phyloP scores from a whole-genome alignment of 176 grass and related monocot species.

The Carex kokanica region DNA sequence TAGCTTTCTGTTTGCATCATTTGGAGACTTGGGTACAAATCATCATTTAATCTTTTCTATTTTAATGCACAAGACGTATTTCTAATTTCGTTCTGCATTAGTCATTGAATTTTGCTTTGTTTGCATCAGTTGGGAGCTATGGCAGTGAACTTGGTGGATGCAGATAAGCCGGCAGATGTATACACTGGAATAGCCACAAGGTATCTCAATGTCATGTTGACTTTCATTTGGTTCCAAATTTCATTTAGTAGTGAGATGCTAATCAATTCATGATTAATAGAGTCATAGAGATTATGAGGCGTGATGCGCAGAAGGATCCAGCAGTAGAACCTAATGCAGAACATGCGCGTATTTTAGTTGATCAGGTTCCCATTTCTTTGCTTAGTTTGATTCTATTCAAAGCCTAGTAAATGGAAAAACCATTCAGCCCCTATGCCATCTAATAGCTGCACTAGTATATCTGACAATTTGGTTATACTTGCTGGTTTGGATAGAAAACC shows the following conservation, averaged over 20 bases:
- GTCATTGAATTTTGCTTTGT: slow-evolving; percentile 17
- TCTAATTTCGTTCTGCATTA: background rate
- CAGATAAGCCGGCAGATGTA: slow-evolving; percentile 97
- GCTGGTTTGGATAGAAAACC: background rate
- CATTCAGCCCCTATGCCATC: background rate
- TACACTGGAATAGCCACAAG: slow-evolving; percentile 93
- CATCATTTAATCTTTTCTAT: background rate
- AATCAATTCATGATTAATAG: slow-evolving; percentile 24
- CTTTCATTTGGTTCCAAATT: background rate
- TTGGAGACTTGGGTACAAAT: background rate
- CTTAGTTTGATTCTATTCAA: background rate
- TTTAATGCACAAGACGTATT: background rate
- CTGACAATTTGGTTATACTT: background rate
- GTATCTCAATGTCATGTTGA: slow-evolving; percentile 34
- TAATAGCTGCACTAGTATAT: slow-evolving; percentile 1
- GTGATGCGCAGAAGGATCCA: slow-evolving; percentile 76
- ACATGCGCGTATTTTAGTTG: slow-evolving; percentile 59
- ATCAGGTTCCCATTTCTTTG: slow-evolving; percentile 53
- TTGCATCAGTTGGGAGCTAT: slow-evolving; percentile 77
- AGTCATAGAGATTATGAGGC: slow-evolving; percentile 83
- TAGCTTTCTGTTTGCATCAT: slow-evolving; percentile 7
- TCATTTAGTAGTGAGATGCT: slow-evolving; percentile 17
- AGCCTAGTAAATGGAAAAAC: background rate
- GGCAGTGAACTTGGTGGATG: slow-evolving; percentile 82
- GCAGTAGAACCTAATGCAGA: slow-evolving; percentile 44